A percentile compares a stretch with the other conserved stretches of the same genome.
phyloP scores from a whole-genome alignment of 768 basidiomycete genomes.

The Naganishia vaughanmartiniae region DNA sequence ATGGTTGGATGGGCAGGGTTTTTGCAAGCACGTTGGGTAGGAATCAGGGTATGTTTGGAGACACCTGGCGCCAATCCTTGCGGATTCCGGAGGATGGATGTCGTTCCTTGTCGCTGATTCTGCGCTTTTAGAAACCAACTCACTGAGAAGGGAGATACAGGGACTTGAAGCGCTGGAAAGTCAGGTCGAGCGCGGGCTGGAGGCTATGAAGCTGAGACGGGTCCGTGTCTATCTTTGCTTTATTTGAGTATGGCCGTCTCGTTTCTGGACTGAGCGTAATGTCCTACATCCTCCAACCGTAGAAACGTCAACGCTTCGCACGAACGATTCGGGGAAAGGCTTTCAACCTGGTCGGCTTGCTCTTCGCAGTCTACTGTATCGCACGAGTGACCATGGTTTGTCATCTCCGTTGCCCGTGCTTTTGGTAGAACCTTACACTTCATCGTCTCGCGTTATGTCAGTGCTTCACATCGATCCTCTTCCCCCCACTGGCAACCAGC shows the following conservation, averaged over 20 bases:
- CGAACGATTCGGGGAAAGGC: conserved; percentile 41
- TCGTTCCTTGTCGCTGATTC: background rate
- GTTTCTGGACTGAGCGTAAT: no score
- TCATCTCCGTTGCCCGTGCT: background rate
- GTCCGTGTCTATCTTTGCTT: conserved; percentile 33
- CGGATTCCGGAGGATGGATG: background rate
- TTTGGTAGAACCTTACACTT: background rate
- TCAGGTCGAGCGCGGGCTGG: conserved; percentile 40
- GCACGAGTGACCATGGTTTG: conserved; percentile 47
- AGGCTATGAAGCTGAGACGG: conserved; percentile 44
- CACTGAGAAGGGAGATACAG: conserved; percentile 40
- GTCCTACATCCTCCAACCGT: no score
- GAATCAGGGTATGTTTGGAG: conserved; percentile 35
- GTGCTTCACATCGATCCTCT: conserved; percentile 49
- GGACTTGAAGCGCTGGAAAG: conserved; percentile 46
- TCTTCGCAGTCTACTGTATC: conserved; percentile 48
- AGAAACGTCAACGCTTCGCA: conserved; percentile 47
- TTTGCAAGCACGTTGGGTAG: conserved; percentile 36
- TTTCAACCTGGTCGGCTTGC: conserved; percentile 46
- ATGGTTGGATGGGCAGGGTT: conserved; percentile 44
- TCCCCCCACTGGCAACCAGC: conserved; percentile 39
- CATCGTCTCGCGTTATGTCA: background rate
- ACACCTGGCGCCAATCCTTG: no score
- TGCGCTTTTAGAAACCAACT: conserved; percentile 3
- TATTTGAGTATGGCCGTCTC: background rate